Conservation (phyloP, 768 basidiomycete species). For the Tulasnella sp. region DNA sequence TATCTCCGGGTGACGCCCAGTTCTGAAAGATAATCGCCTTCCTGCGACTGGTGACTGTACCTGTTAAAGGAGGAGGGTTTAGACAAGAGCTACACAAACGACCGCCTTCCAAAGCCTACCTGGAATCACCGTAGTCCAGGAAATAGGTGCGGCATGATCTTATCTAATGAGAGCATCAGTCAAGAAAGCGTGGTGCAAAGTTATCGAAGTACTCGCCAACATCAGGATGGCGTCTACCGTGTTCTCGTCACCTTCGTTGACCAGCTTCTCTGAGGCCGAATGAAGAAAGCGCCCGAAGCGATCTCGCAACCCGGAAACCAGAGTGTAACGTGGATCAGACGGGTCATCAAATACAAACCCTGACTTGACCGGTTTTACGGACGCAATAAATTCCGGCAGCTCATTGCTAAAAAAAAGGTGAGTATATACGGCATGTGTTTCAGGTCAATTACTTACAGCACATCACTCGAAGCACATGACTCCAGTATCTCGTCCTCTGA, state of each 20-base stretch:
- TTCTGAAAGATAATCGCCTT: slow-evolving; percentile 69
- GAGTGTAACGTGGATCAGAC: slow-evolving; percentile 72
- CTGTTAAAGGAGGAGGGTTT: slow-evolving; percentile 38
- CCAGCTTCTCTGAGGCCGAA: slow-evolving; percentile 65
- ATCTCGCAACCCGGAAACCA: slow-evolving; percentile 57
- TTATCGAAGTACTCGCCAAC: not conserved
- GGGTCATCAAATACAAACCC: slow-evolving; percentile 76
- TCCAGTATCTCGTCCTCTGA: slow-evolving; percentile 59
- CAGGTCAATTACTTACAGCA: slow-evolving; percentile 55
- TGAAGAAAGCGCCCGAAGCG: slow-evolving; percentile 72
- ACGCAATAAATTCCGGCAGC: slow-evolving; percentile 65
- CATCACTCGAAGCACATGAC: slow-evolving; percentile 63
- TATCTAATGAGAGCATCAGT: slow-evolving; percentile 68
- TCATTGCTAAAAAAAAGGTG: slow-evolving; percentile 49
- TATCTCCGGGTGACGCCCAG: slow-evolving; percentile 56
- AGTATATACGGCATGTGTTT: not conserved
- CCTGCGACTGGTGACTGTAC: slow-evolving; percentile 61
- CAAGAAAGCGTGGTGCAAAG: too few species aligned
- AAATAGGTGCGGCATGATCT: slow-evolving; percentile 70
- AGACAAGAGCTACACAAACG: not conserved
- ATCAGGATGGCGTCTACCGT: slow-evolving; percentile 50
- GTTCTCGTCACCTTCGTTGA: slow-evolving; percentile 51
- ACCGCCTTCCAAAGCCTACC: not conserved
- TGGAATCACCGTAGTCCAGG: slow-evolving; percentile 67
- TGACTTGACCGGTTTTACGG: slow-evolving; percentile 68